phyloP scores from a whole-genome alignment of 2,329 filamentous ascomycete genomes.

The Teratosphaeria epicoccoides region DNA sequence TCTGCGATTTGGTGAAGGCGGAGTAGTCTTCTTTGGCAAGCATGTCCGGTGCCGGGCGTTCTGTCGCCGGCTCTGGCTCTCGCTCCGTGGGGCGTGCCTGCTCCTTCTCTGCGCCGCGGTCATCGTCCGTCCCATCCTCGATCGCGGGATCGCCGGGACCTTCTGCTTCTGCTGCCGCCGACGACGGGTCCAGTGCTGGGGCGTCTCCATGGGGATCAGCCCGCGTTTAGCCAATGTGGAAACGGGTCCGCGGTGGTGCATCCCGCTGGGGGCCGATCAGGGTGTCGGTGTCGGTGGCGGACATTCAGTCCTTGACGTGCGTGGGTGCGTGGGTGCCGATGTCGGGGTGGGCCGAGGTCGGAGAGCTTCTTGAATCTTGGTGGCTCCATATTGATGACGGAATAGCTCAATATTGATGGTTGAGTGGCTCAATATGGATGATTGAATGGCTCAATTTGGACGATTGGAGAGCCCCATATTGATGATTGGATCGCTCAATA shows the following conservation, averaged over 20 bases:
- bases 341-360: neutral
- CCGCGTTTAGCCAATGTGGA: too few species aligned
- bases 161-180: neutral
- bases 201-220: slow-evolving; percentile 1
- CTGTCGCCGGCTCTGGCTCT: neutral
- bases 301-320: neutral
- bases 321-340: neutral
- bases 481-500: too few species aligned
- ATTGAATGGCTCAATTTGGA: too few species aligned
- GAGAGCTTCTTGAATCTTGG: too few species aligned
- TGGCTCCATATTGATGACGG: too few species aligned
- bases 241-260: too few species aligned
- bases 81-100: too few species aligned
- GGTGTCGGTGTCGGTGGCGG: too few species aligned
- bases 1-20: slow-evolving; percentile 22
- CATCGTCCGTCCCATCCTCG: neutral
- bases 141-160: neutral
- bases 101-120: neutral
- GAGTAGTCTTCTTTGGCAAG: slow-evolving; percentile 19
- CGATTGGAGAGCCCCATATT: too few species aligned
- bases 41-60: neutral
- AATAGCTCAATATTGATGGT: too few species aligned
- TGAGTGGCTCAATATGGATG: too few species aligned
- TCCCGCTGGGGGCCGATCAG: too few species aligned
- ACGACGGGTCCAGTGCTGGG: slow-evolving; percentile 1